Base-by-base conservation (phyloP, 2,329 filamentous ascomycete genomes). In the Huntiella bhutanensis region DNA sequence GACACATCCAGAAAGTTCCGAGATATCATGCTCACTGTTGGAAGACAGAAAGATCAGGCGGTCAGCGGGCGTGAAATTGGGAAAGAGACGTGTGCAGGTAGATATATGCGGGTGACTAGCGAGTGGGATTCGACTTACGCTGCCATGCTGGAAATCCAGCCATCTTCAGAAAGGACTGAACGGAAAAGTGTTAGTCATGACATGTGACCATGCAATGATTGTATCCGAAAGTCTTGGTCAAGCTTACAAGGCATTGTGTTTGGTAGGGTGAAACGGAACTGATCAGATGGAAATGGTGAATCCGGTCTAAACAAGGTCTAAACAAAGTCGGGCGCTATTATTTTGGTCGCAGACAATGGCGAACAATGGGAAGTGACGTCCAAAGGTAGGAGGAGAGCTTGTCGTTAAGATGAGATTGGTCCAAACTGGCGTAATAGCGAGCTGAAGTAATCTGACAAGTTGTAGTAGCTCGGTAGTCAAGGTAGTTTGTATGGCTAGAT, bases 1-100 rank as follows among this genome's bases (percentile, higher is more conserved):
- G 46, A 79, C 73, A 50, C 75, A 75, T 58, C 79, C 80, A 57
- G 81, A 75, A 54, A 95, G 69, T 52, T 82, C 74, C 51, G 77
- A 69, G 54, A 92, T 62, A 49, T 77, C 68, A 54, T 76, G 72
- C 42, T 68, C 71, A 57, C 71, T 75, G 53, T 33, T 13, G 46
- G 50, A 43, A 37, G 33, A 43, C n/a, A 33, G 11, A 45, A n/a
- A 15, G 28, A 28, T 45, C 22, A 40, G 38, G 11, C 38, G 22
- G 22, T 40, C 17, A 37, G n/a, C 40, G 15, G 8, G 32, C n/a
- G 12, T 17, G 4, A 8, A 28, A 16, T 35, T 16, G 15, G 7
- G 10, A 32, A 33, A 36, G 4, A 33, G 32, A 22, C 7, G 33
- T 36, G n/a, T 49, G 38, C 13, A 12, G 35, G 46, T 42, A 15